Evolutionary conservation across 805 yeast species (phyloP), one percentile per base, ranked within the genome.

Genomic region (Candida coquimbonensis): DNA sequence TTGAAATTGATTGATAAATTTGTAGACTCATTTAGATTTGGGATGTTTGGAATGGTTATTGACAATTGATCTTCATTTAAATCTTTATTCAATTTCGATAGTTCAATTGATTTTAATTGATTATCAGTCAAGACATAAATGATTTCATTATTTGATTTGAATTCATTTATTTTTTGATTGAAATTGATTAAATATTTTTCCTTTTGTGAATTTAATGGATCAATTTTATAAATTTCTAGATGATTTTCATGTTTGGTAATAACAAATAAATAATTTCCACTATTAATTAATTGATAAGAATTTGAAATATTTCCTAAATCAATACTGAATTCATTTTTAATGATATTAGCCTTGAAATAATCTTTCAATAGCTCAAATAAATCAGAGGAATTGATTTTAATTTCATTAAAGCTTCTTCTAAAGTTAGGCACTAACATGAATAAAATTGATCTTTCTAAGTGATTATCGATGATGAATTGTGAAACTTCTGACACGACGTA

Each of bases 1-100:
- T 46, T 36, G 7, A 56, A 47, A 40, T 62, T 66, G 9, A 67
- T 45, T 0, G 69, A 53, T 27, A 72, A 40, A 40, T 59, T 47
- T 9, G 70, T 66, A 13, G 16, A 16, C 3, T 33, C 19, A 33
- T 5, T 11, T 19, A n/a, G 9, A 9, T 33, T n/a, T 16, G 19
- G 5, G 17, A 33, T n/a, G 5, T n/a, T 16, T 17, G 31, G 13
- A 33, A 16, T 16, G 8, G 39, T 29, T 5, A 33, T 19, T 14
- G 49, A 44, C 13, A 51, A 32, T 3, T 33, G 32, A 7, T 31
- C 38, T 16, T 40, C 44, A 9, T 37, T 11, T 12, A 46, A 17
- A 3, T 14, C 13, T 2, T 13, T 25, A 9, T 35, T 35, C 9
- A 36, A 26, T 1, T 9, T 16, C 9, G 9, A 9, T 11, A 39